Evolutionary conservation across 306 rosid genomes (phyloP).

Genomic region (Nissolia schottii): DNA sequence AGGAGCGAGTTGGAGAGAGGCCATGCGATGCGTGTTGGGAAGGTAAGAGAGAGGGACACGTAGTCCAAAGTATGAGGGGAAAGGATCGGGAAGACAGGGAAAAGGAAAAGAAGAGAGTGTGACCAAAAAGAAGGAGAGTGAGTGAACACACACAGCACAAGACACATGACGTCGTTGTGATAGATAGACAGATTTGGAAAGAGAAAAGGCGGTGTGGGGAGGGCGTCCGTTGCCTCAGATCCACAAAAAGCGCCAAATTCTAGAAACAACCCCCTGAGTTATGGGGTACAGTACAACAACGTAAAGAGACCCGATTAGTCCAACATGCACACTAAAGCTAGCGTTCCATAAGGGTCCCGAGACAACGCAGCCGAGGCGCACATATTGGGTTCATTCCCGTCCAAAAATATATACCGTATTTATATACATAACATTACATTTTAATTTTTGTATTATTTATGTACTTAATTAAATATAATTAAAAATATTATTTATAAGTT

Average conservation of each 20-base stretch:
- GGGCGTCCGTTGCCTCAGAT: constrained; percentile 11
- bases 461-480: no score
- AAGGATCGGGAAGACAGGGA: constrained; percentile 34
- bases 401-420: no score
- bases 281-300: no score
- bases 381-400: no score
- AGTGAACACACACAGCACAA: background rate
- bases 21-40: constrained; percentile 33
- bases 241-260: constrained; percentile 37
- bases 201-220: background rate
- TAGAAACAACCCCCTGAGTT: background rate
- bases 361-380: no score
- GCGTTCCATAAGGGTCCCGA: no score
- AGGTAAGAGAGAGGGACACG: background rate
- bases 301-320: no score
- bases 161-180: background rate
- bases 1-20: constrained; percentile 35
- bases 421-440: no score
- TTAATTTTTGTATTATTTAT: no score
- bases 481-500: no score
- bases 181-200: background rate
- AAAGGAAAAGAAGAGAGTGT: background rate
- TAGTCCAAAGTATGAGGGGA: constrained; percentile 27
- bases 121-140: constrained; percentile 13
- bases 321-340: no score